Percentiles rank a stretch among this genome's conserved stretches.
Evolutionary conservation across 2,329 filamentous ascomycete genomes (phyloP).

Genomic region (Elsinoe necatrix): DNA sequence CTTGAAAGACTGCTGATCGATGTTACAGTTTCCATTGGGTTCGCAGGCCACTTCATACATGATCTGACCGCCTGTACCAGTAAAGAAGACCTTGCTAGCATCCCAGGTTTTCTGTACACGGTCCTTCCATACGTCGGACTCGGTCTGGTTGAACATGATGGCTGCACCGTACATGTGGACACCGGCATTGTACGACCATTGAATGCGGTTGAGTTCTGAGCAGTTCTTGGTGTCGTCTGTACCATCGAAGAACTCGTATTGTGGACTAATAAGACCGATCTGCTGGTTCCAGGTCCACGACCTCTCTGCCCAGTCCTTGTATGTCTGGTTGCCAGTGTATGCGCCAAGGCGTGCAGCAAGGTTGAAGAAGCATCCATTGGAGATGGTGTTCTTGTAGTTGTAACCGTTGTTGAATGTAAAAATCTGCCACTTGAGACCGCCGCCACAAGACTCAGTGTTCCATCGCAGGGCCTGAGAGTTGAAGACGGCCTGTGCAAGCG

Average conservation of each 20-base stretch:
- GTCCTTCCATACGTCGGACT: slow-evolving; percentile 23
- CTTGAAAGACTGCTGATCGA: slow-evolving; percentile 37
- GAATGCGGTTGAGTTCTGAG: slow-evolving; percentile 37
- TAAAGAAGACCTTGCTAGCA: slow-evolving; percentile 34
- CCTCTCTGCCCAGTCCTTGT: slow-evolving; percentile 54
- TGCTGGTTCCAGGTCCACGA: slow-evolving; percentile 31
- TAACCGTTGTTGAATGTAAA: slow-evolving; percentile 44
- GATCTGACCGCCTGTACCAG: slow-evolving; percentile 27
- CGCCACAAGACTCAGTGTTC: slow-evolving; percentile 32
- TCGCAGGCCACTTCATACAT: slow-evolving; percentile 42
- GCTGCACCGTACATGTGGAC: slow-evolving; percentile 40
- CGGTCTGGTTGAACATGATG: slow-evolving; percentile 37
- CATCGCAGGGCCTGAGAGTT: slow-evolving; percentile 32
- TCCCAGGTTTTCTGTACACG: slow-evolving; percentile 22
- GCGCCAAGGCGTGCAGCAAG: slow-evolving; percentile 36
- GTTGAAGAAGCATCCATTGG: slow-evolving; percentile 46
- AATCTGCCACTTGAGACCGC: slow-evolving; percentile 34
- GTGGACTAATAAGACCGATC: slow-evolving; percentile 50
- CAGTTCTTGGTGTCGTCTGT: slow-evolving; percentile 39
- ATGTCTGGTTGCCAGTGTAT: slow-evolving; percentile 43
- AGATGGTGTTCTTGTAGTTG: slow-evolving; percentile 51
- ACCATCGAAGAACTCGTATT: slow-evolving; percentile 40
- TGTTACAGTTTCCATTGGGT: slow-evolving; percentile 33
- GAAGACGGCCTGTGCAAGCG: slow-evolving; percentile 37
- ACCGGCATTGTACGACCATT: slow-evolving; percentile 39